phyloP scores from a whole-genome alignment of 768 basidiomycete species.

The Leccinellum albellum region DNA sequence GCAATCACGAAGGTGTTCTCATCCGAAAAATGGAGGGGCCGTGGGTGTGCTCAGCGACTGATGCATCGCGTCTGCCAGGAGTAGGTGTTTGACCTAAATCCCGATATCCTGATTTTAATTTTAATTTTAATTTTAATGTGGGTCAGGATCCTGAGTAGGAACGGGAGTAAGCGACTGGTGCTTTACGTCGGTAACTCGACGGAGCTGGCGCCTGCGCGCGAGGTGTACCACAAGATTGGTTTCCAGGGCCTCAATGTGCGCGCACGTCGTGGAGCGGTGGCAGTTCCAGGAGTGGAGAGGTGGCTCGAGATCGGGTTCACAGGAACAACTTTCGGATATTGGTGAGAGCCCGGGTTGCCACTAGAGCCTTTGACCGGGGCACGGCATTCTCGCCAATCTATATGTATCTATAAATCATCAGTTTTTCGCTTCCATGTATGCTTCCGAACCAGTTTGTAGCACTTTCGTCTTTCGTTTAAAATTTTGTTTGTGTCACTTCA shows the following conservation, averaged over 20 bases:
- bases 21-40: slow-evolving; percentile 44
- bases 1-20: slow-evolving; percentile 77
- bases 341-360: slow-evolving; percentile 11
- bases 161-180: slow-evolving; percentile 35
- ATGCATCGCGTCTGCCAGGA: slow-evolving; percentile 53
- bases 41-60: slow-evolving; percentile 59
- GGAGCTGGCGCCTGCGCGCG: slow-evolving; percentile 16
- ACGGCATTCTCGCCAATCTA: not conserved
- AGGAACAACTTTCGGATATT: slow-evolving; percentile 13
- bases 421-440: not conserved
- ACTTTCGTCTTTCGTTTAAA: not conserved
- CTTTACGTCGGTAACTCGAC: slow-evolving; percentile 55
- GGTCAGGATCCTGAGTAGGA: slow-evolving; percentile 14
- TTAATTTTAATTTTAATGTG: not conserved
- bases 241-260: slow-evolving; percentile 17
- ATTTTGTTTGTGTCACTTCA: not conserved
- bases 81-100: slow-evolving; percentile 32
- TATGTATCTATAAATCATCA: not conserved
- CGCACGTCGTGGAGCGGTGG: not conserved
- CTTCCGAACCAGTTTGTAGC: not conserved
- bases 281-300: slow-evolving; percentile 11
- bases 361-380: not conserved
- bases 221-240: slow-evolving; percentile 17
- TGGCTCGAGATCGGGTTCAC: slow-evolving; percentile 21
- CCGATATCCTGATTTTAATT: not conserved